Conservation (phyloP, 2,329 filamentous ascomycete genomes). For the Tolypocladium amazonense region DNA sequence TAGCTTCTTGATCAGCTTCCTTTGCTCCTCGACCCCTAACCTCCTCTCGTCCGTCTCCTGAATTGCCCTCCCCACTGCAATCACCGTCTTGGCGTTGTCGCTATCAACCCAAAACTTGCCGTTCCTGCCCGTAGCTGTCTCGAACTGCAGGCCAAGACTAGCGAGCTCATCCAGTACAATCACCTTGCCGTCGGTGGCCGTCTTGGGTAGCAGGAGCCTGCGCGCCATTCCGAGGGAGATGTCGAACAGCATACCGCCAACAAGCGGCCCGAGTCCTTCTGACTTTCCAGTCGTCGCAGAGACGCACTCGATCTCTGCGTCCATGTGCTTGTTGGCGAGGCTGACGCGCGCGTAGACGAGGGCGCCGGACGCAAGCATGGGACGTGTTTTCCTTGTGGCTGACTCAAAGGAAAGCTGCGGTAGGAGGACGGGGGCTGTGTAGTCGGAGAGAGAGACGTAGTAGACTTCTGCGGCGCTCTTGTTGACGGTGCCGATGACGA, state of each 20-base stretch:
- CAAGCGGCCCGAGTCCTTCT: slow-evolving; percentile 76
- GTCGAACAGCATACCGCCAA: slow-evolving; percentile 76
- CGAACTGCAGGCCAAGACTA: slow-evolving; percentile 68
- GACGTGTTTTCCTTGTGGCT: slow-evolving; percentile 84
- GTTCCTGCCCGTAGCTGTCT: slow-evolving; percentile 88
- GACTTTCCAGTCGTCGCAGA: slow-evolving; percentile 77
- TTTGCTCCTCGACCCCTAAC: slow-evolving; percentile 55
- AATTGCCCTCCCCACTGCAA: slow-evolving; percentile 71
- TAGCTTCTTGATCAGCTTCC: slow-evolving; percentile 56
- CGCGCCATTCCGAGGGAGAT: slow-evolving; percentile 76
- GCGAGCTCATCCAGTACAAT: slow-evolving; percentile 73
- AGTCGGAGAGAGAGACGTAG: slow-evolving; percentile 64
- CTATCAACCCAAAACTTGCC: slow-evolving; percentile 88
- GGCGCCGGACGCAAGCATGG: slow-evolving; percentile 61
- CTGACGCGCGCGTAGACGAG: slow-evolving; percentile 83
- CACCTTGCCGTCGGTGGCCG: slow-evolving; percentile 51
- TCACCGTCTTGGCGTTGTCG: slow-evolving; percentile 58
- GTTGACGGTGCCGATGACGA: slow-evolving; percentile 79
- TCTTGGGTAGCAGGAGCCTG: slow-evolving; percentile 57
- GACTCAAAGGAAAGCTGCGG: slow-evolving; percentile 88
- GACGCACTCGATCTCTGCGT: slow-evolving; percentile 84
- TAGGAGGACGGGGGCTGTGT: slow-evolving; percentile 55
- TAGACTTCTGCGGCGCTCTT: slow-evolving; percentile 68
- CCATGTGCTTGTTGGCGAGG: slow-evolving; percentile 70
- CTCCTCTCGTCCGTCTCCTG: slow-evolving; percentile 63